A percentile compares a stretch with the other conserved stretches of the same genome.
phyloP scores from a whole-genome alignment of 2,329 filamentous ascomycete genomes.

The Leptographium galeiforme region DNA sequence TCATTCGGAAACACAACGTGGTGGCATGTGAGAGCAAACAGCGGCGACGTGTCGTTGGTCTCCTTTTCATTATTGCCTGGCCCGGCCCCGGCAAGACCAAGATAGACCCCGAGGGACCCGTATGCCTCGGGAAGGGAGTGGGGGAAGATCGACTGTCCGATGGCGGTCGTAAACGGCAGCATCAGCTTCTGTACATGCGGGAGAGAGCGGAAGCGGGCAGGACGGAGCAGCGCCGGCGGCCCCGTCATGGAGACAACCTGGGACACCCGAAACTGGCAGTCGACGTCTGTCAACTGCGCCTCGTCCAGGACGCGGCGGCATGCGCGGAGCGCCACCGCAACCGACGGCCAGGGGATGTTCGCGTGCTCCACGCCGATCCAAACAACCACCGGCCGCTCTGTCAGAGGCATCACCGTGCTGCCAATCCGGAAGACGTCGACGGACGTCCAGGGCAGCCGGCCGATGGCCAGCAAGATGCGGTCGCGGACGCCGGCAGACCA shows the following conservation, averaged over 20 bases:
- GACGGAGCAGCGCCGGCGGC: neutral
- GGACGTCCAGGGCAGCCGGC: neutral
- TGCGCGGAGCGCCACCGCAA: neutral
- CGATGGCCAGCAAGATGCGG: neutral
- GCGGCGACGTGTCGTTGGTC: neutral
- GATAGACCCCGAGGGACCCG: neutral
- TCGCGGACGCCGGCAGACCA: neutral
- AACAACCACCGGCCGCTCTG: neutral
- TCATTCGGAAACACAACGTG: neutral
- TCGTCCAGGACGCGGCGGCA: neutral
- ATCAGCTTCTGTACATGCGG: no score
- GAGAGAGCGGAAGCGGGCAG: neutral
- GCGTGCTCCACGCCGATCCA: neutral
- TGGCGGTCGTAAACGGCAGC: neutral
- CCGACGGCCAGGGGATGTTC: neutral
- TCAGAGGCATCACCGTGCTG: neutral
- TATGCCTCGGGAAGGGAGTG: no score
- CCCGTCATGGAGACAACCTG: neutral
- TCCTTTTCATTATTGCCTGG: neutral
- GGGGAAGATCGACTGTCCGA: neutral
- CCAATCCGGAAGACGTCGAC: neutral
- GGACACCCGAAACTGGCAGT: neutral
- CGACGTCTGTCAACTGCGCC: neutral
- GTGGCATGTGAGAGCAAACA: neutral
- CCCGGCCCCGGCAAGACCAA: neutral